phyloP scores from a whole-genome alignment of 352 stramenopile genomes.

The Pythium monospermum region DNA sequence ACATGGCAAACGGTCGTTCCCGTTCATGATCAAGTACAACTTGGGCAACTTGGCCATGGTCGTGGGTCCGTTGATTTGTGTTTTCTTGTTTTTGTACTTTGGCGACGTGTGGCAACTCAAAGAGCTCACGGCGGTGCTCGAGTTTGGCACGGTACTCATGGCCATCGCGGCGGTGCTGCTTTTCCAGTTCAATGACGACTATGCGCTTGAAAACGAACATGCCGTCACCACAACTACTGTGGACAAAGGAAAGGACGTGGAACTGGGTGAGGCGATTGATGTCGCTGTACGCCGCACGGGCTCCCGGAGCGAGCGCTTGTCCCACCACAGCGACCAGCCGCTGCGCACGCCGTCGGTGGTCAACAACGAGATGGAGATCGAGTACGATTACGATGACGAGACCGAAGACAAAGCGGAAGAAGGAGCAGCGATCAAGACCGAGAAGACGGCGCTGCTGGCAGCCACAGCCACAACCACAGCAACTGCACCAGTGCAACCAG shows the following conservation, averaged over 20 bases:
- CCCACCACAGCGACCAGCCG: constrained; percentile 24
- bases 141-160: constrained; percentile 52
- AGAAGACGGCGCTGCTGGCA: constrained; percentile 30
- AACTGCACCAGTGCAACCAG: not conserved
- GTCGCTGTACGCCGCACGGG: not conserved
- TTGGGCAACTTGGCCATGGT: constrained; percentile 66
- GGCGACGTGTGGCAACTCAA: constrained; percentile 56
- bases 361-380: constrained; percentile 55
- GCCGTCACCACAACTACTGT: too few species aligned
- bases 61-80: constrained; percentile 43
- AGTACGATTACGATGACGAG: constrained; percentile 73
- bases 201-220: constrained; percentile 37
- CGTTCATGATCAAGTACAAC: constrained; percentile 84
- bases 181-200: constrained; percentile 66
- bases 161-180: constrained; percentile 39
- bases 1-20: constrained; percentile 54
- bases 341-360: constrained; percentile 58
- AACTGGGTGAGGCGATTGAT: not conserved
- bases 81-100: constrained; percentile 60
- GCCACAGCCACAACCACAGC: not conserved
- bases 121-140: constrained; percentile 50
- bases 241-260: not conserved
- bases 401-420: constrained; percentile 18
- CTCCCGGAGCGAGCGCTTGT: constrained; percentile 10
- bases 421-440: constrained; percentile 11